A percentile compares a stretch with the other conserved stretches of the same genome.
Evolutionary conservation across 2,329 filamentous ascomycete genomes (phyloP).

Genomic region (Xylaria sp.): DNA sequence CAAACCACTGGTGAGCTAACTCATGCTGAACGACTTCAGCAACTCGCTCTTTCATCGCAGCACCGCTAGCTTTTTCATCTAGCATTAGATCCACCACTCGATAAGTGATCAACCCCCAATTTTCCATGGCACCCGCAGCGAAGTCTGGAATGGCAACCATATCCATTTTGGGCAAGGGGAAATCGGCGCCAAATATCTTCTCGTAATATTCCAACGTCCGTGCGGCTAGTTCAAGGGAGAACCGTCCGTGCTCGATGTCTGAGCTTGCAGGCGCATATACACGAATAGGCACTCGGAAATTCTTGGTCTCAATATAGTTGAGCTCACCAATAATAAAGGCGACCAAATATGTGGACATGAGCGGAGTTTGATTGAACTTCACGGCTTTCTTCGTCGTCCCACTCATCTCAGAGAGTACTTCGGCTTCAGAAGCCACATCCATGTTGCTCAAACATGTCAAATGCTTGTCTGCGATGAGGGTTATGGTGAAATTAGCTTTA

Average conservation of each 20-base stretch:
- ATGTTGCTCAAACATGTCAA: conserved; percentile 96
- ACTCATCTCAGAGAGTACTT: conserved; percentile 72
- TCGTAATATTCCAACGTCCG: conserved; percentile 95
- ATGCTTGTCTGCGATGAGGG: conserved; percentile 88
- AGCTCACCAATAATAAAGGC: conserved; percentile 95
- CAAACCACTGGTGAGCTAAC: conserved; percentile 97
- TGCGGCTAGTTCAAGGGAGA: conserved; percentile 89
- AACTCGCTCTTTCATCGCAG: conserved; percentile 89
- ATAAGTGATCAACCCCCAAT: conserved; percentile 97
- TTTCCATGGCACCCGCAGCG: conserved; percentile 96
- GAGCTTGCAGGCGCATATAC: conserved; percentile 94
- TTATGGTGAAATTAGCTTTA: conserved; percentile 93
- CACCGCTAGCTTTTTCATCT: conserved; percentile 91
- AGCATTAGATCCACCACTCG: conserved; percentile 90
- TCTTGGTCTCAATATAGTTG: conserved; percentile 91
- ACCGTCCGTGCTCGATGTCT: conserved; percentile 89
- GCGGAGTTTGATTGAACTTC: conserved; percentile 89
- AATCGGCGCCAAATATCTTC: conserved; percentile 88
- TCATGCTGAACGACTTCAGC: conserved; percentile 98
- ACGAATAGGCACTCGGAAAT: conserved; percentile 89
- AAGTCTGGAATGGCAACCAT: conserved; percentile 98
- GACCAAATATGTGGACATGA: conserved; percentile 96
- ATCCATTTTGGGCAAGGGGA: conserved; percentile 93
- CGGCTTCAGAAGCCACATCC: conserved; percentile 85
- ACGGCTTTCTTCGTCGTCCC: conserved; percentile 82